Evolutionary conservation across 306 rosid genomes (phyloP).

Genomic region (Benincasa hispida): DNA sequence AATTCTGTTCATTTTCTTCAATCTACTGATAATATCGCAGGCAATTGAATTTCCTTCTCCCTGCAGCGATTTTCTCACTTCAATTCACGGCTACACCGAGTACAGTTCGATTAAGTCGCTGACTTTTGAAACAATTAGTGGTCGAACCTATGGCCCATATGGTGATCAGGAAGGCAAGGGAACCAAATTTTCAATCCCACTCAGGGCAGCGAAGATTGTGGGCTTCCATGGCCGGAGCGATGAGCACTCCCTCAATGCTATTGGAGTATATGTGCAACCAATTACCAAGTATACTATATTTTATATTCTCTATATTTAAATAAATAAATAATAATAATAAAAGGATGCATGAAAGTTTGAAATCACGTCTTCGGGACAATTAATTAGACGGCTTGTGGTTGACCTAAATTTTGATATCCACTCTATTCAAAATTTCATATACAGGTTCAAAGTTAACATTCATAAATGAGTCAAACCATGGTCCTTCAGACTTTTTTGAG

Average conservation of each 20-base stretch:
- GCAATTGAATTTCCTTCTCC: neutral
- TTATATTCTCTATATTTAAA: too few relatives aligned
- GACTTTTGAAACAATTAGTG: neutral
- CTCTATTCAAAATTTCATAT: too few relatives aligned
- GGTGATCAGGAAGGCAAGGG: neutral
- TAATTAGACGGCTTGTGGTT: too few relatives aligned
- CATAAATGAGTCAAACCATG: too few relatives aligned
- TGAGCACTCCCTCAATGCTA: neutral
- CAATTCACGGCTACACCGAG: neutral
- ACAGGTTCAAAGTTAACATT: too few relatives aligned
- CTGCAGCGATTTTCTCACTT: neutral
- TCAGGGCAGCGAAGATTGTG: neutral
- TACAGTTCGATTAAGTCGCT: neutral
- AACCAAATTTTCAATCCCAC: neutral
- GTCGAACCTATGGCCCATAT: neutral
- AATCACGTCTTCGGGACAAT: too few relatives aligned
- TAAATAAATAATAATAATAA: too few relatives aligned
- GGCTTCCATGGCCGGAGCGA: neutral
- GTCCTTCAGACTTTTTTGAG: too few relatives aligned
- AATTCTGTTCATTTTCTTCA: too few relatives aligned
- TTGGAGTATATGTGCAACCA: neutral
- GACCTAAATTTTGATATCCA: too few relatives aligned
- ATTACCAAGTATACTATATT: neutral
- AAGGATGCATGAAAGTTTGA: too few relatives aligned
- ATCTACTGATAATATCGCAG: neutral